A percentile compares a stretch with the other conserved stretches of the same genome.
phyloP scores from a whole-genome alignment of 495 filamentous ascomycete species.

The Annulohypoxylon bovei region DNA sequence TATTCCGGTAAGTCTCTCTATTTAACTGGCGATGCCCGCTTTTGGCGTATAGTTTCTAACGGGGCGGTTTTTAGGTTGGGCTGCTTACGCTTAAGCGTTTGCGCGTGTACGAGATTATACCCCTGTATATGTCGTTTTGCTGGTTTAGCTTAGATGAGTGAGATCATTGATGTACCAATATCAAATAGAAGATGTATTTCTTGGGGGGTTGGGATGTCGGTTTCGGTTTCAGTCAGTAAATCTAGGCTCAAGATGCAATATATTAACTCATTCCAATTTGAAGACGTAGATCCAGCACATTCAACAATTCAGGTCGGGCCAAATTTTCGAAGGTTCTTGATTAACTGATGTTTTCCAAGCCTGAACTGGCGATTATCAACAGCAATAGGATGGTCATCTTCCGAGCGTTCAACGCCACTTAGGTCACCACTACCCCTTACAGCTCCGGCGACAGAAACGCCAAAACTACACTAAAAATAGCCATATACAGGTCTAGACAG shows the following conservation, averaged over 20 bases:
- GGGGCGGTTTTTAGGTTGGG: conserved; percentile 27
- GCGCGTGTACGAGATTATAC: conserved; percentile 18
- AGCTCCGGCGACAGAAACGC: background rate
- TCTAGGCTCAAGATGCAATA: background rate
- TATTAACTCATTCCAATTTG: background rate
- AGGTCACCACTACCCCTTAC: background rate
- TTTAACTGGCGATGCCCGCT: background rate
- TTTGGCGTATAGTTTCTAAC: background rate
- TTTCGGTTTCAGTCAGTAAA: background rate
- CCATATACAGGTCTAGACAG: background rate
- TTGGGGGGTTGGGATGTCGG: background rate
- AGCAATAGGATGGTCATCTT: background rate
- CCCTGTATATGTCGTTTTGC: conserved; percentile 7
- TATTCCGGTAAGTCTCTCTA: conserved; percentile 75
- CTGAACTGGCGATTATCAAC: background rate
- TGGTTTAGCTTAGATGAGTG: background rate
- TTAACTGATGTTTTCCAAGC: background rate
- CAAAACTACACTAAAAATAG: background rate
- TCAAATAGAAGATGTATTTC: background rate
- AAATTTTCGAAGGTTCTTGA: background rate
- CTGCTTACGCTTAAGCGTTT: conserved; percentile 34
- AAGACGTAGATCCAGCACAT: background rate
- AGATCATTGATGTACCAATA: background rate
- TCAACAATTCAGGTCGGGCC: background rate
- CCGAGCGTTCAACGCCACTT: background rate